phyloP scores from a whole-genome alignment of 495 filamentous ascomycete species.

The Talaromyces ruber region DNA sequence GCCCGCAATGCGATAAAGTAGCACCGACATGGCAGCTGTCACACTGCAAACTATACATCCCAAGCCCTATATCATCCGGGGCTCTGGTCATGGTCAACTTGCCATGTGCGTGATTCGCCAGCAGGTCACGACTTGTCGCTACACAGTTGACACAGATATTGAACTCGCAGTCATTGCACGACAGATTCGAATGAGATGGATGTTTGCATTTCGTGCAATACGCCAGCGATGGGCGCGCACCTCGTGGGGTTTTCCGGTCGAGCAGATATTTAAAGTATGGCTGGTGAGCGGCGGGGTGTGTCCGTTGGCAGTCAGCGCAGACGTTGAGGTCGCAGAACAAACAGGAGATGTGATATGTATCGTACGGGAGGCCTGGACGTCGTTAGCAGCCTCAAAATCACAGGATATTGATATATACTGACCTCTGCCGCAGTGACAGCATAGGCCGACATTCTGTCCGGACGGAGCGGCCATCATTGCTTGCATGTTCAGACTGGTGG shows the following conservation, averaged over 20 bases:
- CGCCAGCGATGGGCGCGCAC: not conserved
- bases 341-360: slow-evolving; percentile 3
- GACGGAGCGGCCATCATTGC: not conserved
- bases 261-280: slow-evolving; percentile 3
- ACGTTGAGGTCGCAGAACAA: slow-evolving; percentile 6
- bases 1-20: slow-evolving; percentile 5
- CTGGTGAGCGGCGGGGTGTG: slow-evolving; percentile 6
- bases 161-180: slow-evolving; percentile 3
- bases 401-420: not conserved
- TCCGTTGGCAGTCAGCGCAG: slow-evolving; percentile 2
- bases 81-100: not conserved
- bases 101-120: slow-evolving; percentile 3
- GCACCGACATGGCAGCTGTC: not conserved
- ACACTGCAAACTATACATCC: slow-evolving; percentile 2
- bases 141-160: slow-evolving; percentile 5
- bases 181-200: not conserved
- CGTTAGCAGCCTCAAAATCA: not conserved
- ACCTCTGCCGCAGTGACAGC: slow-evolving; percentile 6
- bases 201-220: slow-evolving; percentile 4
- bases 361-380: not conserved
- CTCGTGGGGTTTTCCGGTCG: slow-evolving; percentile 3
- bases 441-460: not conserved
- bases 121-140: not conserved
- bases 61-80: slow-evolving; percentile 3
- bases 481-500: not conserved